Evolutionary conservation across 164 flowering plant genomes (phyloP), one percentile per base, ranked within the genome.

Genomic region (Berberis thunbergii): DNA sequence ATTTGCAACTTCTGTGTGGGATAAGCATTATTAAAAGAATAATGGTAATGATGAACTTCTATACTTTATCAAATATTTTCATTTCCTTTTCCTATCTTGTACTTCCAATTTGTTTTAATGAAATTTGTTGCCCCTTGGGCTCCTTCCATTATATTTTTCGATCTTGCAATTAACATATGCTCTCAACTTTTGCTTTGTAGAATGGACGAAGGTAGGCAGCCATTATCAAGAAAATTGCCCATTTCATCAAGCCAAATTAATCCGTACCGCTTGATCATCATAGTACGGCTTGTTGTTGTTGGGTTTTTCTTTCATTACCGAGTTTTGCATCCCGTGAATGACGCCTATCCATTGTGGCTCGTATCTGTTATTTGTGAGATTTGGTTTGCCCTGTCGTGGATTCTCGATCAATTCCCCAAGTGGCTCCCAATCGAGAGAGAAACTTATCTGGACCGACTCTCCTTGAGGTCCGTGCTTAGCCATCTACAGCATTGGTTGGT

Each of bases 121-220:
- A 26, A 26, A 26, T 26, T 26, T 26, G 26, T 26, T 26, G 26
- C 26, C 26, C 26, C 26, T 26, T 26, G 26, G 26, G 26, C 26
- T 26, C 26, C 26, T 26, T 26, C 26, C 26, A 26, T 26, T 26
- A 26, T 26, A 26, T 26, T 26, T 26, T 26, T 26, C 26, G 26
- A 26, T 26, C 26, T 26, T 26, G 26, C 26, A 26, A 26, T 26
- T 26, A 26, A 26, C 26, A 26, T 26, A 26, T 26, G 26, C 26
- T 52, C 54, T 10, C 1, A 7, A 26, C n/a, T 10, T 52, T 4
- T 11, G n/a, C 1, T 52, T 11, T 52, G 55, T 81, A 84, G 88
- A 71, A 84, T 84, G 88, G 86, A 83, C 74, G 86, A 83, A 64
- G 86, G 80, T 41, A 76, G 86, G 48, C 86, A 84, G 45, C 88